Evolutionary conservation across 2,329 filamentous ascomycete genomes (phyloP), one percentile per base, ranked within the genome.

Genomic region (Penicillium hesseltinei): DNA sequence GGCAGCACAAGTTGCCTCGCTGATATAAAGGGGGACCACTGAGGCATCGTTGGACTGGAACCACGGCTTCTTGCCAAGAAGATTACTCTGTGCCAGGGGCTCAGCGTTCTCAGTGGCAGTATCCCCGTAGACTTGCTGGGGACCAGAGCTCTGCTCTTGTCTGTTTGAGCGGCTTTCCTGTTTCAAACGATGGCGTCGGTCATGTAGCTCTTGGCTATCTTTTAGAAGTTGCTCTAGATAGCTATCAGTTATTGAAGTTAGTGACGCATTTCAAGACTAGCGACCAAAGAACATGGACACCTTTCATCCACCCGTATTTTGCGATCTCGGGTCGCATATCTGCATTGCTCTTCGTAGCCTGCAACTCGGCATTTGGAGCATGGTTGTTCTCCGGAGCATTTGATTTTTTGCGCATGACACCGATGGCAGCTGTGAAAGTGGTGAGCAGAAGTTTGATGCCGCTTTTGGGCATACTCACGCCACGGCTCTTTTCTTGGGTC

Each of bases 371-470:
- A 78, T 19, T 71, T 68, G 15, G 67, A 63, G 51, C 76, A 78
- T 4, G 76, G 76, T n/a, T 71, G 68, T 21, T 71, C 68, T 1
- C 76, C 76, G 0, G 75, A 77, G 54, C 76, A 78, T 59, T 74
- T 78, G 31, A 77, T 74, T 54, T 78, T 78, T n/a, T 76, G 75
- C 0, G 66, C 56, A 62, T 78, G 76, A 42, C 76, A 78, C 50
- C 74, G 66, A 58, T 73, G 69, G 36, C 75, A 78, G 8, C 67
- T 66, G 33, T 23, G 42, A 15, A 33, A 25, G 21, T 48, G 13
- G 19, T 54, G 47, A 47, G 52, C 23, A 27, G 35, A 51, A 15
- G 38, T 21, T 15, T 19, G 9, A 9, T 43, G 3, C 31, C 6
- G 11, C 13, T n/a, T 29, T 40, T 31, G 44, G 13, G 6, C 8